Evolutionary conservation across 345 rosid genomes (phyloP).

Genomic region (Lepidium sativum): DNA sequence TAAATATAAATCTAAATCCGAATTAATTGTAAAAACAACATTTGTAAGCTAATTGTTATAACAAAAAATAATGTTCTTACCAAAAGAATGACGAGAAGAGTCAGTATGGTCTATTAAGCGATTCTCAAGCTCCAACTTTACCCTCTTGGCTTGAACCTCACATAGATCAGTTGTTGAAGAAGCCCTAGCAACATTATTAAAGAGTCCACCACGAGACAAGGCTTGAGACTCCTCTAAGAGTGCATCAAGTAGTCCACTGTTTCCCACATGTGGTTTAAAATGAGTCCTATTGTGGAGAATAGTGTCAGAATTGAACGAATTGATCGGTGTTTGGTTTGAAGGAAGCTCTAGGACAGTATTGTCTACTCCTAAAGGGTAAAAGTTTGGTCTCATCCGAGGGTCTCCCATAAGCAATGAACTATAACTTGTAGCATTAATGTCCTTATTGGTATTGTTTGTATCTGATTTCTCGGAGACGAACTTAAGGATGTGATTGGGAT

Average conservation of each 20-base stretch:
- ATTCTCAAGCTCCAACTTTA: slow-evolving; percentile 19
- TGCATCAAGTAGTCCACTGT: slow-evolving; percentile 51
- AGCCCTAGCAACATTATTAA: background rate
- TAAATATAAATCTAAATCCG: too few relatives aligned
- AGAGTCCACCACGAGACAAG: slow-evolving; percentile 25
- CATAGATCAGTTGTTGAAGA: background rate
- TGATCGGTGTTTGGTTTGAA: slow-evolving; percentile 41
- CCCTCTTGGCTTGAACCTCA: background rate
- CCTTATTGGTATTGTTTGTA: background rate
- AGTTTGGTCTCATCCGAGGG: background rate
- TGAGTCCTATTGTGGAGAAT: background rate
- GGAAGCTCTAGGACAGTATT: slow-evolving; percentile 35
- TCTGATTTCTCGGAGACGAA: slow-evolving; percentile 13
- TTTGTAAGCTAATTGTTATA: too few relatives aligned
- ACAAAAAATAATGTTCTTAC: slow-evolving; percentile 22
- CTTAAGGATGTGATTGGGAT: slow-evolving; percentile 21
- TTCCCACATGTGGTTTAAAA: background rate
- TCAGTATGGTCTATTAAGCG: slow-evolving; percentile 23
- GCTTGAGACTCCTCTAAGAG: slow-evolving; percentile 46
- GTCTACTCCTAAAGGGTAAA: slow-evolving; percentile 22
- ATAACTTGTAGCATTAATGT: slow-evolving; percentile 28
- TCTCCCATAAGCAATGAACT: slow-evolving; percentile 50
- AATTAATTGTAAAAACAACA: too few relatives aligned
- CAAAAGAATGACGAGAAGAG: slow-evolving; percentile 38
- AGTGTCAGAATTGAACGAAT: slow-evolving; percentile 6